Evolutionary conservation across 139 green algal species (phyloP).

Genomic region (Chlorella sp.): DNA sequence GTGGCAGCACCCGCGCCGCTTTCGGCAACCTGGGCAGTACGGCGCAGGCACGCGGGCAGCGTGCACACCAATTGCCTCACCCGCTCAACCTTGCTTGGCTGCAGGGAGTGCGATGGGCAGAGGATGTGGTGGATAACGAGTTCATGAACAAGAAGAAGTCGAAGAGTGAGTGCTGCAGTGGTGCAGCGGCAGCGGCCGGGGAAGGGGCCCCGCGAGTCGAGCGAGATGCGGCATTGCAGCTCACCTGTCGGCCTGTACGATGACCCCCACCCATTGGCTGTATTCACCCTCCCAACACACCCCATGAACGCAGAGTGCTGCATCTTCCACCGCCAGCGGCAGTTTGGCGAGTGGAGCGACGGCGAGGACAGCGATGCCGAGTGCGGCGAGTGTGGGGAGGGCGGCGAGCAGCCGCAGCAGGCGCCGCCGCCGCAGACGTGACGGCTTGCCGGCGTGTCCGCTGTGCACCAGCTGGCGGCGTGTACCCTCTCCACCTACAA

Average conservation of each 20-base stretch:
- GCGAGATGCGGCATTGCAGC: too few relatives aligned
- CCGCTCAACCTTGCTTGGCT: not conserved
- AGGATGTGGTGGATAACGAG: slow-evolving; percentile 84
- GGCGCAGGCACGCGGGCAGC: too few relatives aligned
- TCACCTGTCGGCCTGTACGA: too few relatives aligned
- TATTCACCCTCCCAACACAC: too few relatives aligned
- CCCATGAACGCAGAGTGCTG: slow-evolving; percentile 78
- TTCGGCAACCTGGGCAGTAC: too few relatives aligned
- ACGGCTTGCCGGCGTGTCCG: not conserved
- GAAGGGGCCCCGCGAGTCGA: not conserved
- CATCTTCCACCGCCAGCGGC: slow-evolving; percentile 82
- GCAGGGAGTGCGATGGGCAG: slow-evolving; percentile 77
- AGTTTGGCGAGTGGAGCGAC: slow-evolving; percentile 89
- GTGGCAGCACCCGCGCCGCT: not conserved
- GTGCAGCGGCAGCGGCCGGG: not conserved
- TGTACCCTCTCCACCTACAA: not conserved
- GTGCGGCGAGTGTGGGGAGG: slow-evolving; percentile 15
- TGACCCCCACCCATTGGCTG: too few relatives aligned
- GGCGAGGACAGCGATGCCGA: slow-evolving; percentile 77
- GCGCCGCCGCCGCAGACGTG: not conserved
- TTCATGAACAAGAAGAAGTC: slow-evolving; percentile 74
- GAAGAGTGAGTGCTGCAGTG: slow-evolving; percentile 66
- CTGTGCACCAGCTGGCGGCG: not conserved
- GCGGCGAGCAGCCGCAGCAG: not conserved
- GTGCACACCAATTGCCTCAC: too few relatives aligned